Evolutionary conservation across 2,329 filamentous ascomycete species (phyloP).

Genomic region (Fragosphaeria purpurea): DNA sequence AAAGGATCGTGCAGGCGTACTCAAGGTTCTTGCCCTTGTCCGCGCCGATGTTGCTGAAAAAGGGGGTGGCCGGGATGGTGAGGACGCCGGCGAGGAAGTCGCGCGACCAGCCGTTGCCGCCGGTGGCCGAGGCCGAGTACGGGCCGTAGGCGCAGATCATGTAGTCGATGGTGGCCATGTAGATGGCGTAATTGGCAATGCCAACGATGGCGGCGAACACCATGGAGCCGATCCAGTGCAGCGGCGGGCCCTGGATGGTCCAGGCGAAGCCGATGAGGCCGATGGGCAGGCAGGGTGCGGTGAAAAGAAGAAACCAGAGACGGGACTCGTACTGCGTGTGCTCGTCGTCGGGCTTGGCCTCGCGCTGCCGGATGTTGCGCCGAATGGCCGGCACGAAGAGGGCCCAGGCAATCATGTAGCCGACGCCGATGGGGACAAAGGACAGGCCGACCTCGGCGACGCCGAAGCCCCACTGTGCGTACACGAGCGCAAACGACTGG

Average conservation of each 20-base stretch:
- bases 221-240: conserved; percentile 60
- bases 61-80: conserved; percentile 56
- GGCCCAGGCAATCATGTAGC: conserved; percentile 53
- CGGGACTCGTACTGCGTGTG: conserved; percentile 60
- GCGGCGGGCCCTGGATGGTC: conserved; percentile 51
- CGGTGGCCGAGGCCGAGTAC: conserved; percentile 64
- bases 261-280: conserved; percentile 63
- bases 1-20: conserved; percentile 54
- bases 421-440: conserved; percentile 57
- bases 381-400: conserved; percentile 48
- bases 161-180: conserved; percentile 70
- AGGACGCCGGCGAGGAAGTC: conserved; percentile 66
- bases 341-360: conserved; percentile 41
- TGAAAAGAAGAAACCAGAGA: conserved; percentile 55
- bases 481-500: conserved; percentile 59
- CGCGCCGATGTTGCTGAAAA: conserved; percentile 48
- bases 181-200: conserved; percentile 64
- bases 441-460: conserved; percentile 46
- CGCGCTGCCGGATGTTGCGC: conserved; percentile 40
- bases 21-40: conserved; percentile 37
- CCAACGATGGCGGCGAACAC: conserved; percentile 57
- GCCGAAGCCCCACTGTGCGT: conserved; percentile 55
- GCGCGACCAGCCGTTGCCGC: conserved; percentile 64
- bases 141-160: conserved; percentile 63
- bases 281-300: conserved; percentile 50